Base-by-base conservation (phyloP, 78 protist species). In the Dictyostelium capitatum region DNA sequence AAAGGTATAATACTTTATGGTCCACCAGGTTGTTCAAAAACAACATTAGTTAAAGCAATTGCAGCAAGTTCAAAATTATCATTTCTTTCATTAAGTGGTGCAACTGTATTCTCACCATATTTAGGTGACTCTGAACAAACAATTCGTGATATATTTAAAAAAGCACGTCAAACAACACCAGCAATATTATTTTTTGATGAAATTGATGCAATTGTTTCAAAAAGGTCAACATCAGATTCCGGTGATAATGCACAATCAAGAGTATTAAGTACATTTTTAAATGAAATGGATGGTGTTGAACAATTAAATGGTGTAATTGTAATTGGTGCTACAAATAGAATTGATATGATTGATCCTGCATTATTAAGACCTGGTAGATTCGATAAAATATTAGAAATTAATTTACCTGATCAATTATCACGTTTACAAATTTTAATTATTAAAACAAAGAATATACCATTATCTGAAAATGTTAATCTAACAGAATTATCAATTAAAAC, bases 21-120 rank as follows among this genome's bases (percentile, higher is more conserved):
- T 23, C 98, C 98, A 23, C 96, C 98, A 3, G 99, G 99, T 48
- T 97, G 98, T 78, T 67, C 97, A 50, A 98, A 98, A 67, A 98
- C 99, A 8, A 90, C 95, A 20, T n/a, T 97, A 28, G 98, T 96
- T 20, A 89, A 83, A 11, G 98, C 99, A 2, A 80, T 92, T 9
- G 98, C 98, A 11, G 64, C 72, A 17, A 54, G 80, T 19, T 41
- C 83, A 0, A 19, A 54, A 25, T 64, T 67, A 51, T 74, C 96
- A 47, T 97, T 98, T 74, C 25, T 96, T 1, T 74, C 92, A 56
- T 20, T 97, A 67, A 89, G 95, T 43, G 97, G 97, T 23, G 99
- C 99, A 15, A 69, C n/a, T 54, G 43, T 98, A 7, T 97, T 94
- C 77, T 92, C 96, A 28, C 90, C 98, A 0, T 97, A 89, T 70